These are phyloP conservation scores for Austroboletus eburneus DNA, from an alignment of 768 basidiomycete genomes.

Conservation along the genomic window DNA sequence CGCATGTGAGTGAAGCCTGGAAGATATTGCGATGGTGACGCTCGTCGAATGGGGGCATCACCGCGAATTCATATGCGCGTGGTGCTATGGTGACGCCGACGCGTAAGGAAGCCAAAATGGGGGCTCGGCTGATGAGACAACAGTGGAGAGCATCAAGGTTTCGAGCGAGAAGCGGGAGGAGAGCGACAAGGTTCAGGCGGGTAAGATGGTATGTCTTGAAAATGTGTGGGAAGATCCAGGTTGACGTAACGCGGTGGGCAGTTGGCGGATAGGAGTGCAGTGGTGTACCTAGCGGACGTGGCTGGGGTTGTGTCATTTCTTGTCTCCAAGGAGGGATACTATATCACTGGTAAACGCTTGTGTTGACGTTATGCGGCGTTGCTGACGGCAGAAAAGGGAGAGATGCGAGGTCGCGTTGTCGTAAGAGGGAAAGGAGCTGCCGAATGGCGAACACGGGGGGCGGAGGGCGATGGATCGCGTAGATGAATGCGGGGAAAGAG, in stretches of 20 bases:
- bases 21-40: no score
- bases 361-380: no score
- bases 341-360: conserved; percentile 25
- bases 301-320: conserved; percentile 28
- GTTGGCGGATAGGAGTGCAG: conserved; percentile 1
- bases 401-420: no score
- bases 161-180: background rate
- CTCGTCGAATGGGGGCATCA: conserved; percentile 29
- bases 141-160: conserved; percentile 1
- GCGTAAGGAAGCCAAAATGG: conserved; percentile 12
- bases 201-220: background rate
- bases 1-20: no score
- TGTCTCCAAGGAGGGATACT: conserved; percentile 26
- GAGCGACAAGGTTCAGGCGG: background rate
- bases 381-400: no score
- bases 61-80: conserved; percentile 30
- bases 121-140: background rate
- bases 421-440: conserved; percentile 3
- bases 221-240: background rate
- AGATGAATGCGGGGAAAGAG: conserved; percentile 16
- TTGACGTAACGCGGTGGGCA: background rate
- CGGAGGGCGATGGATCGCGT: conserved; percentile 21
- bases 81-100: conserved; percentile 25
- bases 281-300: conserved; percentile 12
- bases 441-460: conserved; percentile 4